phyloP scores from a whole-genome alignment of 371 early-diverging fungal species.

The Synchytrium microbalum region DNA sequence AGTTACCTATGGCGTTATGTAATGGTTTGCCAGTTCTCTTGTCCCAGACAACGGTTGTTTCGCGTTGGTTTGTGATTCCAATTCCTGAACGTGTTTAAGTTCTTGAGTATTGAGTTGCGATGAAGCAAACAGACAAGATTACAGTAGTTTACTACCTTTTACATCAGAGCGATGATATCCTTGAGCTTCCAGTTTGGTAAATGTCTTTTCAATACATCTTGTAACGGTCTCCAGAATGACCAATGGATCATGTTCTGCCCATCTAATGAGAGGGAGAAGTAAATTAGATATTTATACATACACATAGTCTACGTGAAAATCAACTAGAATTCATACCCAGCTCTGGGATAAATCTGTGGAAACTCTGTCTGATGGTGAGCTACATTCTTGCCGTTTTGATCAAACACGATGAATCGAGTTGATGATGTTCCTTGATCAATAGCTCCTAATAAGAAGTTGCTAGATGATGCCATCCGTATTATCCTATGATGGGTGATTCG shows the following conservation, averaged over 20 bases:
- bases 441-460: constrained; percentile 57
- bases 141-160: constrained; percentile 36
- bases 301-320: constrained; percentile 5
- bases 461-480: too few relatives aligned
- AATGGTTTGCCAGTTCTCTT: constrained; percentile 69
- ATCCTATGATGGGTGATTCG: too few relatives aligned
- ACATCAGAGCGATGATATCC: constrained; percentile 55
- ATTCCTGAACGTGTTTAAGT: constrained; percentile 40
- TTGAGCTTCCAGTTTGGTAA: constrained; percentile 54
- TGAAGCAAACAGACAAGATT: not conserved
- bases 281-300: too few relatives aligned
- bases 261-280: too few relatives aligned
- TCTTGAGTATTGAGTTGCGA: not conserved
- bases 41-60: constrained; percentile 91
- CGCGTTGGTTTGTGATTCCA: constrained; percentile 95
- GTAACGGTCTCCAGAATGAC: constrained; percentile 65
- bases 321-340: constrained; percentile 51
- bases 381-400: constrained; percentile 64
- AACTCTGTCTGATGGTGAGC: constrained; percentile 77
- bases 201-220: constrained; percentile 60
- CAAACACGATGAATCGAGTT: constrained; percentile 88
- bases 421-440: constrained; percentile 95
- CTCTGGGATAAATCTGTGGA: constrained; percentile 65
- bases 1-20: constrained; percentile 65
- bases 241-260: constrained; percentile 86